Evolutionary conservation across 176 grass and related monocot genomes (phyloP).

Genomic region (Lolium perenne): DNA sequence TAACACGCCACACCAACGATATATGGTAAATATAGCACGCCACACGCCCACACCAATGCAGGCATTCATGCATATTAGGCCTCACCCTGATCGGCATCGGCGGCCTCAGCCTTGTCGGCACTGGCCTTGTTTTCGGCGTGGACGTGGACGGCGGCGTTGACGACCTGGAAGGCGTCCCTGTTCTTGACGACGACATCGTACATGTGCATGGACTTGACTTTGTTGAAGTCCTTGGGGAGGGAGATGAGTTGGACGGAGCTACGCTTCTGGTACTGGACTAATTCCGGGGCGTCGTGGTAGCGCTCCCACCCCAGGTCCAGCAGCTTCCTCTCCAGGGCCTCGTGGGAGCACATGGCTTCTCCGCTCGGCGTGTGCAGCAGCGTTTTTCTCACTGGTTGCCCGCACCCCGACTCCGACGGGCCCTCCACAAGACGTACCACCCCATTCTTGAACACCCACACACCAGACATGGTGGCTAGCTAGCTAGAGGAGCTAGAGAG

Average conservation of each 20-base stretch:
- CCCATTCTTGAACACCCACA: conserved; percentile 83
- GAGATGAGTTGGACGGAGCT: conserved; percentile 71
- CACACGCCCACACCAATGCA: not conserved
- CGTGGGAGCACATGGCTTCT: conserved; percentile 64
- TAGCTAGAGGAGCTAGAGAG: not conserved
- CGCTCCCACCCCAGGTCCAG: conserved; percentile 74
- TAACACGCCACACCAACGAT: too few species aligned
- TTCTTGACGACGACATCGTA: conserved; percentile 87
- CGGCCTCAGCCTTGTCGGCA: too few species aligned
- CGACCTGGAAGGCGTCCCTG: conserved; percentile 59
- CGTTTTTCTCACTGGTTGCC: conserved; percentile 34
- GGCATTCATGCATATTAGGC: not conserved
- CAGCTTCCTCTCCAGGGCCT: conserved; percentile 58
- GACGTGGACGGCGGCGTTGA: conserved; percentile 30
- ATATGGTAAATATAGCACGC: too few species aligned
- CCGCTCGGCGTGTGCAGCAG: conserved; percentile 60
- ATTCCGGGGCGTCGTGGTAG: conserved; percentile 60
- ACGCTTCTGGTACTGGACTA: conserved; percentile 78
- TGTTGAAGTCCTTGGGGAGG: conserved; percentile 67
- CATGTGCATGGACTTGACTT: conserved; percentile 77
- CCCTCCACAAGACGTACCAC: conserved; percentile 39
- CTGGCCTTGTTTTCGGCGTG: not conserved
- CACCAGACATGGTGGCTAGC: conserved; percentile 61
- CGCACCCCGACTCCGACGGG: not conserved
- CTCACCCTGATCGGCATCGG: not conserved